These are phyloP conservation scores for Colletotrichum eremochloae DNA, from an alignment of 2,329 filamentous ascomycete species.

Conservation along the genomic window DNA sequence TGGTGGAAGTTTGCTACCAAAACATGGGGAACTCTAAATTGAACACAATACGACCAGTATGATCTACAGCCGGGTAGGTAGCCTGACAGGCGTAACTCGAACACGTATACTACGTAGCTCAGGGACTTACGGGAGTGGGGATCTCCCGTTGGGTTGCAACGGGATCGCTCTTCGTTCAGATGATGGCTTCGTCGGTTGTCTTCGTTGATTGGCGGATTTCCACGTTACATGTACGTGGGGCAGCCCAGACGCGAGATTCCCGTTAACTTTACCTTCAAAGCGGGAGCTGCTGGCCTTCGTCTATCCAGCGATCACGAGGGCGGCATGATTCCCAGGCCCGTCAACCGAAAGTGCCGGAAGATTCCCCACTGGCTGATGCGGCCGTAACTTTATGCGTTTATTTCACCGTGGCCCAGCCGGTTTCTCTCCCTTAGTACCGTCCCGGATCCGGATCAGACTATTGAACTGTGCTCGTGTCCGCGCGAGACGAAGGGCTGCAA, in stretches of 20 bases:
- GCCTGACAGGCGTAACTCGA: conserved; percentile 5
- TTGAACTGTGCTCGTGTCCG: conserved; percentile 13
- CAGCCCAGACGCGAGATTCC: neutral
- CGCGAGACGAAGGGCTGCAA: conserved; percentile 21
- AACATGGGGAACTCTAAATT: conserved; percentile 31
- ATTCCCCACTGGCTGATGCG: neutral
- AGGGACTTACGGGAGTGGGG: conserved; percentile 26
- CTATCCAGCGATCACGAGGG: conserved; percentile 1
- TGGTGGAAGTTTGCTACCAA: conserved; percentile 39
- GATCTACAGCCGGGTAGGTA: neutral
- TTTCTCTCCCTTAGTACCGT: neutral
- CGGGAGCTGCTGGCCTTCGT: neutral
- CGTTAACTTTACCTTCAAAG: neutral
- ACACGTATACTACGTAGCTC: conserved; percentile 18
- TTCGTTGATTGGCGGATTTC: conserved; percentile 8
- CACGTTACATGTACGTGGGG: neutral
- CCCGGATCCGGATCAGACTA: conserved; percentile 19
- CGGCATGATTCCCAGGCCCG: neutral
- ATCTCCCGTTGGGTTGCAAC: conserved; percentile 8
- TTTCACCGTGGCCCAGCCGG: conserved; percentile 4
- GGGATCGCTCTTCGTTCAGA: conserved; percentile 22
- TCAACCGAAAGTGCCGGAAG: neutral
- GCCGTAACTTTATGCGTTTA: neutral
- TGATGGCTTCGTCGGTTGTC: neutral
- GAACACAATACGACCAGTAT: conserved; percentile 27